Conservation (phyloP, 2,329 filamentous ascomycete genomes). For the Aspergillus costaricaensis region DNA sequence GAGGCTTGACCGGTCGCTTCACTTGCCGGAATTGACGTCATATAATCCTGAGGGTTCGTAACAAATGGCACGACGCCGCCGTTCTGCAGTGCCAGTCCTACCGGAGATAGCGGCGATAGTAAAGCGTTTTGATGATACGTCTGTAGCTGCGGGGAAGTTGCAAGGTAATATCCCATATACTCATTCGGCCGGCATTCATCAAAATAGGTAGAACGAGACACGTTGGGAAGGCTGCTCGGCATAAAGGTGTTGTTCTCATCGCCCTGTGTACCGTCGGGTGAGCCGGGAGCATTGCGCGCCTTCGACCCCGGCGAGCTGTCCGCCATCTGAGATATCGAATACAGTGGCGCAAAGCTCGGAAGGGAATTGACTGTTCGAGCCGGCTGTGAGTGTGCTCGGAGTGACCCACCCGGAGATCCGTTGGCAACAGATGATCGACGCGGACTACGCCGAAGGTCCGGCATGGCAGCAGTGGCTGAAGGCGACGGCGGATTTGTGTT, state of each 20-base stretch:
- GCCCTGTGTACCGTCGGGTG: constrained; percentile 35
- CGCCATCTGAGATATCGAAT: constrained; percentile 33
- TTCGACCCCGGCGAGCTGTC: constrained; percentile 34
- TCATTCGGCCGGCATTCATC: constrained; percentile 46
- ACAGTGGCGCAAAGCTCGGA: constrained; percentile 36
- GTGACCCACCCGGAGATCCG: constrained; percentile 43
- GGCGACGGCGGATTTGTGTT: constrained; percentile 52
- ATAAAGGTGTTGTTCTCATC: constrained; percentile 36
- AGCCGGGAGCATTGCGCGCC: constrained; percentile 35
- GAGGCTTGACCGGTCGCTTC: constrained; percentile 27
- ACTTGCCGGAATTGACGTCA: constrained; percentile 27
- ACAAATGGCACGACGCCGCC: constrained; percentile 39
- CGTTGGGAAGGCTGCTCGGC: constrained; percentile 37
- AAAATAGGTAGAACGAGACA: constrained; percentile 33
- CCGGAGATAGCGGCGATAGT: constrained; percentile 40
- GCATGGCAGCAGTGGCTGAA: constrained; percentile 39
- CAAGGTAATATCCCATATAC: constrained; percentile 50
- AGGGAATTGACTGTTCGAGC: constrained; percentile 46
- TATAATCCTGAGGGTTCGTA: constrained; percentile 38
- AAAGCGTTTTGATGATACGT: constrained; percentile 43
- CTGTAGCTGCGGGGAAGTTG: constrained; percentile 46
- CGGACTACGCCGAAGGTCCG: constrained; percentile 48
- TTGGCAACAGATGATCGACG: constrained; percentile 49
- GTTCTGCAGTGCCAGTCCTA: constrained; percentile 43
- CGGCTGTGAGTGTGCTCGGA: constrained; percentile 54